Evolutionary conservation across 306 rosid genomes (phyloP).

Genomic region (Citrullus colocynthis): DNA sequence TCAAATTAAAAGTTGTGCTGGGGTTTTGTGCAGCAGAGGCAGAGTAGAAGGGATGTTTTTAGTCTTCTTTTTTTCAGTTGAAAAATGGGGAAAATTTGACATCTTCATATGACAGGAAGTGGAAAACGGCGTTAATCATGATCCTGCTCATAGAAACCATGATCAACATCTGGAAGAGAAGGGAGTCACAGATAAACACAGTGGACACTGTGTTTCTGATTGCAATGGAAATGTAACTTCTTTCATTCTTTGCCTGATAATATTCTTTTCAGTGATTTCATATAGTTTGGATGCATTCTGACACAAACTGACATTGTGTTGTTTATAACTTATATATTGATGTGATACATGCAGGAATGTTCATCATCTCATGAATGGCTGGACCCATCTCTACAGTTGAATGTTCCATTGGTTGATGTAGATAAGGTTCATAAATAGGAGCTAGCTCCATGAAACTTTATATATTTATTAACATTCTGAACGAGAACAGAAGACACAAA

Average conservation of each 20-base stretch:
- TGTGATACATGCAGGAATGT: conserved; percentile 29
- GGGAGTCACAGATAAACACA: conserved; percentile 26
- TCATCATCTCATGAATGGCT: conserved; percentile 48
- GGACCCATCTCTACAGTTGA: conserved; percentile 48
- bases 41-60: conserved; percentile 7
- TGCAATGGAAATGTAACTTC: conserved; percentile 61
- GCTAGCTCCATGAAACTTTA: background rate
- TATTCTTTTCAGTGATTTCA: background rate
- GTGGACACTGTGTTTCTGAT: conserved; percentile 29
- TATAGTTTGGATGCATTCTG: background rate
- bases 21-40: background rate
- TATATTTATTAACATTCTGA: background rate
- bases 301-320: background rate
- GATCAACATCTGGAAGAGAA: conserved; percentile 22
- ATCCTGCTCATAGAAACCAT: conserved; percentile 21
- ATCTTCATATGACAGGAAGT: conserved; percentile 66
- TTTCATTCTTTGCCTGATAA: background rate
- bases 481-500: background rate
- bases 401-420: conserved; percentile 88
- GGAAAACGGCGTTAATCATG: conserved; percentile 28
- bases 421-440: conserved; percentile 49
- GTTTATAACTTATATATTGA: background rate
- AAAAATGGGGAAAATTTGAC: conserved; percentile 60
- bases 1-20: background rate
- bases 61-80: conserved; percentile 23